These are phyloP conservation scores for Pyrenula massariospora DNA, from an alignment of 495 filamentous ascomycete genomes.

Conservation along the genomic window DNA sequence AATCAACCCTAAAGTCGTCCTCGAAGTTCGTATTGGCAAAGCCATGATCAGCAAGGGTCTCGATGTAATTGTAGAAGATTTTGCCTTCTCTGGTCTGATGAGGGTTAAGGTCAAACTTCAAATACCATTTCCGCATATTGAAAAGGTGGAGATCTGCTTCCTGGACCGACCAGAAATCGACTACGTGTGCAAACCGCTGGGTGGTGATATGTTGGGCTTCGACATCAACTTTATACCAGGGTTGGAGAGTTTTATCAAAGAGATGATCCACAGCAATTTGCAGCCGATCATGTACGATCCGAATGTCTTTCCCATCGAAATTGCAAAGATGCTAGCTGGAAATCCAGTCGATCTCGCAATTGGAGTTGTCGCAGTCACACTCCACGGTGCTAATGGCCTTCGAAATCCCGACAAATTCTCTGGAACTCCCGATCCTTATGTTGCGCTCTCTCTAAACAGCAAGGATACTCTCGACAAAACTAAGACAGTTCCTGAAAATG, in stretches of 20 bases:
- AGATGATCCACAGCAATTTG: constrained; percentile 86
- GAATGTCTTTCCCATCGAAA: constrained; percentile 95
- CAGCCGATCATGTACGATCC: constrained; percentile 95
- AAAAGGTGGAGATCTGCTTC: constrained; percentile 86
- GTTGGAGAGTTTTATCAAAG: constrained; percentile 83
- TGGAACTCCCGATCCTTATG: constrained; percentile 88
- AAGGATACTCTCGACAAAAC: constrained; percentile 72
- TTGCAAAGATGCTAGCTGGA: constrained; percentile 97
- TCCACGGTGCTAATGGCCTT: constrained; percentile 81
- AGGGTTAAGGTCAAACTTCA: constrained; percentile 95
- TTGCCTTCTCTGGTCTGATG: constrained; percentile 90
- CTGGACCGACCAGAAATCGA: constrained; percentile 67
- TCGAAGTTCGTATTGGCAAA: constrained; percentile 89
- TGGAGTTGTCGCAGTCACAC: constrained; percentile 80
- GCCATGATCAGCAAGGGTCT: constrained; percentile 91
- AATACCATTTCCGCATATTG: constrained; percentile 88
- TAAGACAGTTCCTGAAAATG: constrained; percentile 72
- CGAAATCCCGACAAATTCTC: constrained; percentile 93
- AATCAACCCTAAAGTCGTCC: constrained; percentile 89
- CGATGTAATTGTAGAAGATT: constrained; percentile 95
- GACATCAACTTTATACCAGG: constrained; percentile 99
- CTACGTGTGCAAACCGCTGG: constrained; percentile 94
- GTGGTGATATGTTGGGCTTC: constrained; percentile 89
- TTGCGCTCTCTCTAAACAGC: constrained; percentile 74
- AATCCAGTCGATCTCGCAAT: constrained; percentile 91